These are phyloP conservation scores for Chrysanthemum seticuspe DNA, from an alignment of 129 eudicot species.

Conservation along the genomic window DNA sequence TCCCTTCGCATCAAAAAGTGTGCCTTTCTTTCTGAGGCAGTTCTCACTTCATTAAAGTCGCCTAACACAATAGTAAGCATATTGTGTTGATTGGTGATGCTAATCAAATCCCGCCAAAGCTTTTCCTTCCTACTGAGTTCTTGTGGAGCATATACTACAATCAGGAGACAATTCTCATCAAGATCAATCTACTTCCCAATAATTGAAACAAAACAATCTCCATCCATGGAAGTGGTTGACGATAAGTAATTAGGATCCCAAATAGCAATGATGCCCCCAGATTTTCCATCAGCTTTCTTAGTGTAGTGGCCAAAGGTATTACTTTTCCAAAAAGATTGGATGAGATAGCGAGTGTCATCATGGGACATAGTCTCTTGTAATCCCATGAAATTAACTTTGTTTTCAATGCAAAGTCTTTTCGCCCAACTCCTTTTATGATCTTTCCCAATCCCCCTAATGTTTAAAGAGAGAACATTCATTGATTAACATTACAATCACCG, in stretches of 20 bases:
- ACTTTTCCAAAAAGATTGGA: neutral
- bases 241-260: neutral
- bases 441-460: neutral
- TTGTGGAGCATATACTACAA: neutral
- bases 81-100: neutral
- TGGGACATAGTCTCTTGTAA: neutral
- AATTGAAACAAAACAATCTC: neutral
- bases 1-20: neutral
- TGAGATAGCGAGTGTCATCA: neutral
- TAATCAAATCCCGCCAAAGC: neutral
- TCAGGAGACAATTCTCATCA: neutral
- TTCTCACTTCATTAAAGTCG: neutral
- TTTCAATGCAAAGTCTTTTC: neutral
- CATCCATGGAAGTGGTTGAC: neutral
- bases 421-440: neutral
- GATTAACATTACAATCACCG: too few species aligned
- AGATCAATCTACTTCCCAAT: neutral
- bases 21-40: neutral
- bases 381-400: neutral
- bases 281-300: neutral
- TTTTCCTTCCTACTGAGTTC: neutral
- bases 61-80: neutral
- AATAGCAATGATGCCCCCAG: neutral
- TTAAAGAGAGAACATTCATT: neutral
- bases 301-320: neutral